A percentile compares a stretch with the other conserved stretches of the same genome.
phyloP scores from a whole-genome alignment of 108 stramenopile genomes.

The Schizochytrium sp. region DNA sequence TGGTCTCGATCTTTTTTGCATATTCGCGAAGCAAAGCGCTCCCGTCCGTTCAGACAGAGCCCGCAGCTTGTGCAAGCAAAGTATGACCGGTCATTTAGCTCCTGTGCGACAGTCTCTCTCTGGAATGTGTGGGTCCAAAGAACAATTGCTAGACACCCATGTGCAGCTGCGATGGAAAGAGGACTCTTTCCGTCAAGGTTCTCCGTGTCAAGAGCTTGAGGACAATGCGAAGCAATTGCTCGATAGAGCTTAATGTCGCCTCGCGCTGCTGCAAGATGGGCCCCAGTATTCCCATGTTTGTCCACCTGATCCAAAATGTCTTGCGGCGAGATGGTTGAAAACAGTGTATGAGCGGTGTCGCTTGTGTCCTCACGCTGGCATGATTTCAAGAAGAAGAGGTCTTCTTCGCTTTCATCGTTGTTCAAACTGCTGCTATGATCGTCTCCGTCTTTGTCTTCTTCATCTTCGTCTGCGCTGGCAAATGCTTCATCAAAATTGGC shows the following conservation, averaged over 20 bases:
- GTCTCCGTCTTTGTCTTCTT: too few species aligned
- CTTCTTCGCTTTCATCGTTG: too few species aligned
- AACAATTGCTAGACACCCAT: not conserved
- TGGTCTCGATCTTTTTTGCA: not conserved
- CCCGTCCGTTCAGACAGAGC: not conserved
- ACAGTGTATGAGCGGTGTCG: too few species aligned
- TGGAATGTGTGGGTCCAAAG: not conserved
- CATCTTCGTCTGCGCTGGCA: too few species aligned
- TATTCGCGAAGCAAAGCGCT: not conserved
- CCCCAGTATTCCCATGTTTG: not conserved
- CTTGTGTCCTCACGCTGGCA: too few species aligned
- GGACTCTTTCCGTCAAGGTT: not conserved
- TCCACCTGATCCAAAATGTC: not conserved
- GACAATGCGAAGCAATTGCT: not conserved
- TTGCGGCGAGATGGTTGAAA: not conserved
- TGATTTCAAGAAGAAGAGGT: too few species aligned
- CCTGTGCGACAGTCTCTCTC: not conserved
- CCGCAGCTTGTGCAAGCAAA: constrained; percentile 8
- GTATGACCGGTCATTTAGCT: not conserved
- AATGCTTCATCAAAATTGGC: too few species aligned
- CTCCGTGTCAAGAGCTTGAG: not conserved
- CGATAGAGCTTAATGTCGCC: not conserved
- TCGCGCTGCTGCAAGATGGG: not conserved
- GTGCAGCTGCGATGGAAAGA: not conserved
- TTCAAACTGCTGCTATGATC: too few species aligned